Base-by-base conservation (phyloP, 495 filamentous ascomycete species). In the Tricharina praecox region DNA sequence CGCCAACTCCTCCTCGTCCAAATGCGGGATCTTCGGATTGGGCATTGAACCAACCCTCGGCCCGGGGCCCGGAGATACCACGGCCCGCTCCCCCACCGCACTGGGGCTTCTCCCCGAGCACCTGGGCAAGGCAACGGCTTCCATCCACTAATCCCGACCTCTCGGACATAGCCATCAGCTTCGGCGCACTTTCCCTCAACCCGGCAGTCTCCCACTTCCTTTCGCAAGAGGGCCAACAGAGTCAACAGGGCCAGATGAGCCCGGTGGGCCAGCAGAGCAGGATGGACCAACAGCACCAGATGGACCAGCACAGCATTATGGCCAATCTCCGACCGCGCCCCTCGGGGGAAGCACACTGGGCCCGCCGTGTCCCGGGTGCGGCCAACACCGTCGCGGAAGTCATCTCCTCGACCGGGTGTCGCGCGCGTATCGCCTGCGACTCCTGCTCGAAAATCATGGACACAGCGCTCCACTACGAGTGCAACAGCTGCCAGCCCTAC, bases 401-500 rank as follows among this genome's bases (percentile, higher is more conserved):
- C 21, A 43, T 43, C 11, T 1, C 40, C 19, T 5, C 13, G 1
- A 11, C 13, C 21, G 9, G 24, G 13, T 2, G 2, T 11, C 43
- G 7, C 26, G 43, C 24, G 2, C 8, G 19, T 3, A 37, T 48
- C 21, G 39, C 15, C 2, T 48, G 45, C 35, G 34, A 48, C 19
- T 5, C 15, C 7, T 48, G 45, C 19, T 3, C 13, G 5, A 8
- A 2, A 8, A 8, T 10, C 18, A 8, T 48, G 2, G 23, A 39
- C 13, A 48, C 34, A n/a, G 9, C 8, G 7, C 3, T 48, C 3
- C 45, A 48, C 24, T 48, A 48, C 21, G 45, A 48, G 23, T 48
- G 45, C 45, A 16, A 9, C 2, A 3, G 1, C 32, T 48, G 45
- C 32, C 1, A 7, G 4, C 32, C 39, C 4, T 48, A 34, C 32